Conservation (phyloP, 2,329 filamentous ascomycete genomes). For the Talaromyces piceae region DNA sequence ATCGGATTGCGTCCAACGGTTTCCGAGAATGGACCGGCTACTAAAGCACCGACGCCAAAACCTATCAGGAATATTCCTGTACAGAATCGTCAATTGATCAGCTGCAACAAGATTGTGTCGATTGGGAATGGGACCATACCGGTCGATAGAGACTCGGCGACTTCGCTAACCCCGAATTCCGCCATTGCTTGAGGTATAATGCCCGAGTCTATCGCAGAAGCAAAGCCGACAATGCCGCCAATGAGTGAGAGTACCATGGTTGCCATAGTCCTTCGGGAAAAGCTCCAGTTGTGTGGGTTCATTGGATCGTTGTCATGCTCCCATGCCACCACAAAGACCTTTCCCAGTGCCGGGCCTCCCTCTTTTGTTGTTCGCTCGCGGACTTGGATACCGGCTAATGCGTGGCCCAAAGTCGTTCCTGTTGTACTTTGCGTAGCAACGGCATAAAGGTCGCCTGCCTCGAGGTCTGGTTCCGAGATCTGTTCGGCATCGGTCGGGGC, state of each 20-base stretch:
- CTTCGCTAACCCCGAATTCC: conserved; percentile 39
- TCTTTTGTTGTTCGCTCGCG: conserved; percentile 14
- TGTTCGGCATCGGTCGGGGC: conserved; percentile 6
- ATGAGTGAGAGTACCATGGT: conserved; percentile 33
- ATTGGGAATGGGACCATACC: conserved; percentile 17
- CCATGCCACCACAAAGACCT: conserved; percentile 36
- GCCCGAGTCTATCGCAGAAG: conserved; percentile 44
- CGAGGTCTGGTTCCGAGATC: conserved; percentile 10
- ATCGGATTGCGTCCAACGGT: conserved; percentile 42
- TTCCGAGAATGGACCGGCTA: conserved; percentile 43
- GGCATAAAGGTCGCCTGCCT: conserved; percentile 12
- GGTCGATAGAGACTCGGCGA: conserved; percentile 39
- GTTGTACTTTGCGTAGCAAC: conserved; percentile 15
- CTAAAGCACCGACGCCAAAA: conserved; percentile 40
- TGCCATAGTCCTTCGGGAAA: conserved; percentile 19
- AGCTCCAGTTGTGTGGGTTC: conserved; percentile 42
- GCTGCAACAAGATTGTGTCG: neutral
- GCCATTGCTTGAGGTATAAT: conserved; percentile 34
- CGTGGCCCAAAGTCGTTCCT: conserved; percentile 16
- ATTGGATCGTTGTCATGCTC: conserved; percentile 34
- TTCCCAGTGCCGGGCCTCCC: conserved; percentile 20
- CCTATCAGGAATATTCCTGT: conserved; percentile 37
- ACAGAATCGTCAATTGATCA: conserved; percentile 6
- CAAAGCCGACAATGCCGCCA: conserved; percentile 43
- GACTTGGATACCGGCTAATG: conserved; percentile 20